phyloP scores from a whole-genome alignment of 148 eudicot species.

The Euryodendron excelsum region DNA sequence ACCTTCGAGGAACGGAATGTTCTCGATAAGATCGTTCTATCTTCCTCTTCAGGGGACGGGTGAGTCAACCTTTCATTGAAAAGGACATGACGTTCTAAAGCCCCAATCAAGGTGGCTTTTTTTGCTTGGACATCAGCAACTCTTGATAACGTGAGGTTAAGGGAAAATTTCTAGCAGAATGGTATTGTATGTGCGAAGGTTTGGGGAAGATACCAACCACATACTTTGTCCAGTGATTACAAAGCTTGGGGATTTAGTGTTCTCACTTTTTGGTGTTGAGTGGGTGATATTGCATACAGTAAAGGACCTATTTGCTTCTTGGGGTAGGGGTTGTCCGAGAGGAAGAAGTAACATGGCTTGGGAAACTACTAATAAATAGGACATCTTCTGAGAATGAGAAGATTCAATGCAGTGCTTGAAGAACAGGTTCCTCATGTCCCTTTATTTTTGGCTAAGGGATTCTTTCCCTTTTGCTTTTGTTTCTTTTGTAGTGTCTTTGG shows the following conservation, averaged over 20 bases:
- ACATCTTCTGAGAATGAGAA: too few species aligned
- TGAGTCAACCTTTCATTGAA: neutral
- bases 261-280: too few species aligned
- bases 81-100: conserved; percentile 1
- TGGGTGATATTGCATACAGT: too few species aligned
- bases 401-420: neutral
- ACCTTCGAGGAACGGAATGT: neutral
- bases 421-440: neutral
- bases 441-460: neutral
- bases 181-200: too few species aligned
- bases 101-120: neutral
- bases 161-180: too few species aligned
- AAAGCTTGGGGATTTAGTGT: too few species aligned
- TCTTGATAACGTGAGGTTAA: neutral
- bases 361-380: too few species aligned
- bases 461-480: neutral
- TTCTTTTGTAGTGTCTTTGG: neutral
- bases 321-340: too few species aligned
- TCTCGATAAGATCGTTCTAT: neutral
- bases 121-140: neutral
- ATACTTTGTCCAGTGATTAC: too few species aligned
- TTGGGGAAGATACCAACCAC: too few species aligned
- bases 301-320: too few species aligned
- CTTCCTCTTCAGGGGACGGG: neutral
- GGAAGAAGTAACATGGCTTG: too few species aligned